phyloP scores from a whole-genome alignment of 2,329 filamentous ascomycete species.

The Phaeosphaeria sp. region DNA sequence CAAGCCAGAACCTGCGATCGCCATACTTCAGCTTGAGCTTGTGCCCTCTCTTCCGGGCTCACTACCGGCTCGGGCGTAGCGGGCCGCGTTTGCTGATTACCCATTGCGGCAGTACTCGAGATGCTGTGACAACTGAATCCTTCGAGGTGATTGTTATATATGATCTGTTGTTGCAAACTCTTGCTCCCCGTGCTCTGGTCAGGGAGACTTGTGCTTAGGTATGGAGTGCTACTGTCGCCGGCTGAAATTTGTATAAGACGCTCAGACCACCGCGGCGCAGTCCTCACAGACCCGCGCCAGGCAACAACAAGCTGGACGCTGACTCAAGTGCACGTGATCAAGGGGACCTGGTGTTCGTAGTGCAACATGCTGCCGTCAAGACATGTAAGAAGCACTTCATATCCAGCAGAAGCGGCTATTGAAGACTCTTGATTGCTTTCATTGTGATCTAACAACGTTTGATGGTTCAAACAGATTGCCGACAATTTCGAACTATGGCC shows the following conservation, averaged over 20 bases:
- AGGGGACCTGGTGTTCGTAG: no score
- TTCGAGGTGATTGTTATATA: not conserved
- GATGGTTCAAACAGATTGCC: no score
- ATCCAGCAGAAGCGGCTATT: no score
- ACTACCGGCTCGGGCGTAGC: slow-evolving; percentile 28
- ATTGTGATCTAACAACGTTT: no score
- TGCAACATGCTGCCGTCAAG: no score
- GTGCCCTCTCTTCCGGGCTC: slow-evolving; percentile 30
- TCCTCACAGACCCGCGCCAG: slow-evolving; percentile 2
- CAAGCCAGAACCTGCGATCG: not conserved
- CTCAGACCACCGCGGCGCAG: slow-evolving; percentile 4
- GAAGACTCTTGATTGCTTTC: no score
- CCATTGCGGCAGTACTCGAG: slow-evolving; percentile 21
- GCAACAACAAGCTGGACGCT: slow-evolving; percentile 3
- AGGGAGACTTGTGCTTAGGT: not conserved
- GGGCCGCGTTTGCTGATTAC: slow-evolving; percentile 26
- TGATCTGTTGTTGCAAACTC: not conserved
- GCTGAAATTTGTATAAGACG: not conserved
- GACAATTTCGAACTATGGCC: no score
- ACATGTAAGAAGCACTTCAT: no score
- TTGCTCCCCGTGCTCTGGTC: no score
- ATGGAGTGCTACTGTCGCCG: not conserved
- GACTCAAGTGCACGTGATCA: not conserved
- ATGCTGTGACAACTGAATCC: not conserved
- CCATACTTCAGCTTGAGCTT: slow-evolving; percentile 32